These are phyloP conservation scores for Entoloma clypeatum DNA, from an alignment of 1,284 basidiomycete genomes.

Conservation along the genomic window DNA sequence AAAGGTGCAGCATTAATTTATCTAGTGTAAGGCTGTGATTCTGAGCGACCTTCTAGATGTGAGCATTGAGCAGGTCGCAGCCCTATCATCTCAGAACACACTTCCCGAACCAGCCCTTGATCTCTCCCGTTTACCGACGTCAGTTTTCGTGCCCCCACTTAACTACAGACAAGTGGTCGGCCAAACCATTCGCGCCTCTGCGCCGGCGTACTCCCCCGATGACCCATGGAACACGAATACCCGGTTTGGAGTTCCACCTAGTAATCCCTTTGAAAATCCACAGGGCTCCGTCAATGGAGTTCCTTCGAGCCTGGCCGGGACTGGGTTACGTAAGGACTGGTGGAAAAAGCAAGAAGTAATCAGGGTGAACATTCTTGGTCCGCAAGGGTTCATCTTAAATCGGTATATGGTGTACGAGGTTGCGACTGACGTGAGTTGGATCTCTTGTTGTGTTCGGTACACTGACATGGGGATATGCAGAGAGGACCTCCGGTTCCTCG, in stretches of 20 bases:
- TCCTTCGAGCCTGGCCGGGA: constrained; percentile 60
- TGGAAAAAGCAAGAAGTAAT: constrained; percentile 80
- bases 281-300: constrained; percentile 41
- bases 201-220: constrained; percentile 52
- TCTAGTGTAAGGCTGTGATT: constrained; percentile 10
- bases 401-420: constrained; percentile 80
- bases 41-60: constrained; percentile 45
- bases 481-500: constrained; percentile 63
- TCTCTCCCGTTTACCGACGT: constrained; percentile 52
- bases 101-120: constrained; percentile 68
- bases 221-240: constrained; percentile 67
- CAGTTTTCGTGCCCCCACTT: constrained; percentile 40
- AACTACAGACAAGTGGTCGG: constrained; percentile 38
- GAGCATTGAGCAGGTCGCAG: constrained; percentile 79
- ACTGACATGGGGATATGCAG: constrained; percentile 33
- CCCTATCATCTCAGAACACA: constrained; percentile 65
- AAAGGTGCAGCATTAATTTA: constrained; percentile 48
- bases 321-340: constrained; percentile 74
- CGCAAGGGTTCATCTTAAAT: constrained; percentile 86
- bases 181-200: constrained; percentile 37
- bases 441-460: constrained; percentile 6
- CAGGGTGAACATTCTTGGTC: constrained; percentile 69
- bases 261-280: constrained; percentile 26
- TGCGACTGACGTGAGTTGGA: constrained; percentile 64
- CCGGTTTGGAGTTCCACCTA: constrained; percentile 26